phyloP scores from a whole-genome alignment of 176 grass and related monocot species.

The barley (Hordeum vulgare) region DNA sequence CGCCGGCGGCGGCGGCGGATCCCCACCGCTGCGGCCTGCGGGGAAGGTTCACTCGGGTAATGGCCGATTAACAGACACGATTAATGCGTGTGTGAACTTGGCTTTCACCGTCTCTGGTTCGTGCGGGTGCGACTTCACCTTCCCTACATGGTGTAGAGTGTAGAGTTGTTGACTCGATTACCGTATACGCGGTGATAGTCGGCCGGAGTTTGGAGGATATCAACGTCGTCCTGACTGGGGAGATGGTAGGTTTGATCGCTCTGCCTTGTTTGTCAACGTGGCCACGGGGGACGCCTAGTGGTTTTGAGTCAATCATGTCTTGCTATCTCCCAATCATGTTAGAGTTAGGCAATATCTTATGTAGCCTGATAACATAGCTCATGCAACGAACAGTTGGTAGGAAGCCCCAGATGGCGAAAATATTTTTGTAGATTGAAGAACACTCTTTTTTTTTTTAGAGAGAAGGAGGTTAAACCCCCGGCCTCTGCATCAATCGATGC shows the following conservation, averaged over 20 bases:
- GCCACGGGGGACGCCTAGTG: too few relatives aligned
- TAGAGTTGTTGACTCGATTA: not conserved
- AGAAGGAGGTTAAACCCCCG: too few relatives aligned
- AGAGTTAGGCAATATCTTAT: not conserved
- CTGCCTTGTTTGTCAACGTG: not conserved
- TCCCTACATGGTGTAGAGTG: not conserved
- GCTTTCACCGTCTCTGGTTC: not conserved
- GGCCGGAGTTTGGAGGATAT: not conserved
- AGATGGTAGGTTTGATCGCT: not conserved
- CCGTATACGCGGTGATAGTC: not conserved
- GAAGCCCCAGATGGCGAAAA: not conserved
- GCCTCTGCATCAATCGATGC: too few relatives aligned
- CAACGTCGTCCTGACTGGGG: not conserved
- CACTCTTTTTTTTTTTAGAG: too few relatives aligned
- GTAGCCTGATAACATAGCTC: not conserved
- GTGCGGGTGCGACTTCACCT: not conserved
- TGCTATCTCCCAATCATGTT: not conserved
- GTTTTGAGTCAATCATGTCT: slow-evolving; percentile 6
- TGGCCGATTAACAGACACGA: not conserved
- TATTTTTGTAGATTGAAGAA: too few relatives aligned
- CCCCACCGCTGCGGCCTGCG: not conserved
- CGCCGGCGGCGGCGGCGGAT: not conserved
- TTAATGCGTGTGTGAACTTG: not conserved
- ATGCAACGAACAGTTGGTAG: not conserved
- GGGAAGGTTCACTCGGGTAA: not conserved